A percentile compares a stretch with the other conserved stretches of the same genome.
Evolutionary conservation across 1,139 yeast genomes (phyloP).

Genomic region (Hyphopichia khmerensis): DNA sequence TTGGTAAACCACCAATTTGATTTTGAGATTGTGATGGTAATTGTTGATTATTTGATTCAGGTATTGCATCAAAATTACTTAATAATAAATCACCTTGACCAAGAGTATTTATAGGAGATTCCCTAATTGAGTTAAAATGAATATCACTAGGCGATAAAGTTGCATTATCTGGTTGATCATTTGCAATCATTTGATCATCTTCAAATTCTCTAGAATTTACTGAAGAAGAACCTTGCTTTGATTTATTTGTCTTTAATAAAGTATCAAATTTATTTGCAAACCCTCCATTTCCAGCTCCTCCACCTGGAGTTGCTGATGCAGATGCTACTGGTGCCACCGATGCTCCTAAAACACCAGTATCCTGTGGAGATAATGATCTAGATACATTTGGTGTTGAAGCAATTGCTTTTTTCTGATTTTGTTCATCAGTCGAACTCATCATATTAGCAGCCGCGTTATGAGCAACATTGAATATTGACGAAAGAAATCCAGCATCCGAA

Average conservation of each 20-base stretch:
- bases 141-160: slow-evolving; percentile 24
- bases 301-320: too few species aligned
- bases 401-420: neutral
- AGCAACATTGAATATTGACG: slow-evolving; percentile 29
- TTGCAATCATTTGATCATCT: neutral
- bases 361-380: neutral
- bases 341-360: neutral
- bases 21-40: neutral
- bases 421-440: slow-evolving; percentile 1
- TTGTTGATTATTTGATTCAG: neutral
- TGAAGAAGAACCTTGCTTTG: neutral
- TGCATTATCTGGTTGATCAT: neutral
- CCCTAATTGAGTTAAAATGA: slow-evolving; percentile 59
- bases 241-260: slow-evolving; percentile 13
- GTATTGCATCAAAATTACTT: slow-evolving; percentile 47
- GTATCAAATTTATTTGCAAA: slow-evolving; percentile 14
- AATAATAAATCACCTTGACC: slow-evolving; percentile 73
- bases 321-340: too few species aligned
- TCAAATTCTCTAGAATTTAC: neutral
- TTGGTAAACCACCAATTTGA: neutral
- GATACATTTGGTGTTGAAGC: slow-evolving; percentile 4
- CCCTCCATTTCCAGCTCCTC: neutral
- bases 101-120: slow-evolving; percentile 57
- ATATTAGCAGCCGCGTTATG: slow-evolving; percentile 16
- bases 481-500: slow-evolving; percentile 18